Base-by-base conservation (phyloP, 768 basidiomycete species). In the Boletus tomentosulus region DNA sequence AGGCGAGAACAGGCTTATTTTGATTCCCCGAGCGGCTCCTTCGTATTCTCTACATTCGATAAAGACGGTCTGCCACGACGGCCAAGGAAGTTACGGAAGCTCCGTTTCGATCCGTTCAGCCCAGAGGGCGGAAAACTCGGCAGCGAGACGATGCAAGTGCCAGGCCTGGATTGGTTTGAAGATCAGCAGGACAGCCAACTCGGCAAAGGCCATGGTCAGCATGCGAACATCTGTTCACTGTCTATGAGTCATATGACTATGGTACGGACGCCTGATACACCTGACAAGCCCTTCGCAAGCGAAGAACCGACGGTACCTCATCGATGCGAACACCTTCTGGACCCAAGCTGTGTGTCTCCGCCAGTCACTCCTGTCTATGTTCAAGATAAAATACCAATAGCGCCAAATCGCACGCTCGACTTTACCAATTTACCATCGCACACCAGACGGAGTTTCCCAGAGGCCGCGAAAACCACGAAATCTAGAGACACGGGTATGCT, bases 41-140 rank as follows among this genome's bases (percentile, higher is more conserved):
- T 69, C 46, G 48, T 69, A 27, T 65, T 59, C 51, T 62, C 67
- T 25, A 67, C 55, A 28, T 67, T 67, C 54, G 67, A 66, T 44
- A 67, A 67, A 35, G 59, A 66, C 15, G 68, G 69, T 4, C 34
- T 70, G 24, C 69, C 70, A 33, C 60, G 59, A 19, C 66, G 68
- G 13, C 68, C 68, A 13, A 65, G 44, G 52, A 69, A 69, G 45
- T 60, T 42, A 34, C 64, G 59, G 22, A 69, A 54, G 46, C 62
- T 71, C 38, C 62, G 64, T 12, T 68, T 62, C 31, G 52, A 61
- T 31, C 65, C 57, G 3, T 58, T 63, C 28, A 62, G 62, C 30
- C 66, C 67, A 6, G 42, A 42, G 2, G 19, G 51, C 2, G 51
- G 48, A 48, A 46, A n/a, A 48, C 31, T 46, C 27, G 25, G 37